These are phyloP conservation scores for Ascochyta clinopodiicola DNA, from an alignment of 2,329 filamentous ascomycete genomes.

Conservation along the genomic window DNA sequence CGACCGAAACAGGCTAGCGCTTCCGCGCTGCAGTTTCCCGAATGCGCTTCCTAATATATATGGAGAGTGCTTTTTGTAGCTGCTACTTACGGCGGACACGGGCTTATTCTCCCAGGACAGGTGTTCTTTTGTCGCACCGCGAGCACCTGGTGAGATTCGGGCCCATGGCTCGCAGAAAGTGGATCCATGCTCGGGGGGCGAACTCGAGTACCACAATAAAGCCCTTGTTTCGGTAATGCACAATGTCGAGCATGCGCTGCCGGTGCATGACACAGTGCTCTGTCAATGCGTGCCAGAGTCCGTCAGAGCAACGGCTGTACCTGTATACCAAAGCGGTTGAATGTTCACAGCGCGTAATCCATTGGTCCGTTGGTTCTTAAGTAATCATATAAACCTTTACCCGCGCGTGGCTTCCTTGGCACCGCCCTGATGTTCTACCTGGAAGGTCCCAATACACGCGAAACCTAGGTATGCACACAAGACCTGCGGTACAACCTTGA, in stretches of 20 bases:
- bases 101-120: constrained; percentile 30
- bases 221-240: constrained; percentile 15
- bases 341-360: not conserved
- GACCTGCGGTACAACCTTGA: no score
- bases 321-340: not conserved
- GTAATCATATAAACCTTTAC: not conserved
- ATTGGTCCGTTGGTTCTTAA: no score
- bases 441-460: no score
- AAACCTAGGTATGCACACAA: no score
- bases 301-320: not conserved
- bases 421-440: no score
- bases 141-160: not conserved
- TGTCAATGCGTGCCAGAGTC: not conserved
- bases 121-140: constrained; percentile 26
- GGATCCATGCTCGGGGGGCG: not conserved
- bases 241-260: not conserved
- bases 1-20: constrained; percentile 23
- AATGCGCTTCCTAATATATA: constrained; percentile 38
- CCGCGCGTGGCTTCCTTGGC: no score
- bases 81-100: constrained; percentile 1
- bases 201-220: constrained; percentile 3
- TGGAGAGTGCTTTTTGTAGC: constrained; percentile 11
- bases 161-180: not conserved
- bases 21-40: constrained; percentile 18
- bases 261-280: constrained; percentile 1